Base-by-base conservation (phyloP, 345 rosid species). In the Citrus reticulata region DNA sequence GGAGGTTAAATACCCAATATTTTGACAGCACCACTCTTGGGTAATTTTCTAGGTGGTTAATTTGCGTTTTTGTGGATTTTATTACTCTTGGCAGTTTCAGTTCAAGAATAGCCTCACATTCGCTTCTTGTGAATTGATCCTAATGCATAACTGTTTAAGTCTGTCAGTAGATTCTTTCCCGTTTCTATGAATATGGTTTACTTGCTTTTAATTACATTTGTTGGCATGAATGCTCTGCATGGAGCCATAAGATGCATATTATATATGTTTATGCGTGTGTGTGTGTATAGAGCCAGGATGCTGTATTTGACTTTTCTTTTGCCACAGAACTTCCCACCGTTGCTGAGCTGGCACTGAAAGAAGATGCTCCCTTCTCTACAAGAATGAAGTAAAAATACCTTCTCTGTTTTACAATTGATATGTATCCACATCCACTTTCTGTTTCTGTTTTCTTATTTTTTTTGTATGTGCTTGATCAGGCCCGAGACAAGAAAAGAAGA, bases 351-450 rank as follows among this genome's bases (percentile, higher is more conserved):
- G 77, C 83, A 7, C 80, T 78, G 49, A 90, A 87, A 80, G 89
- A 90, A 57, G 92, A 92, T 84, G 75, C 89, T 55, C 63, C 85
- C 34, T 24, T 77, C n/a, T 81, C 88, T 83, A 76, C 81, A 64
- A 87, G 84, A 89, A 81, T 88, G 84, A 89, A 88, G 98, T 91
- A 90, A 71, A 78, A 75, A 73, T 68, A 68, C 83, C 79, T 65
- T 65, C 83, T 57, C 35, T 4, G 30, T 75, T 59, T 19, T 81
- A 9, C 51, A 59, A 32, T 67, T 74, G 35, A 42, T 68, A 51
- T 19, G 9, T n/a, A 37, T 60, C 19, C 34, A 19, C 35, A 37
- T 60, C 29, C 51, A 40, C 40, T 63, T 40, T 70, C 29, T 63
- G 57, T n/a, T 77, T n/a, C 67, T 65, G n/a, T 70, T 69, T 66